Base-by-base conservation (phyloP, 2,329 filamentous ascomycete genomes). In the Verticillium tricorpus region DNA sequence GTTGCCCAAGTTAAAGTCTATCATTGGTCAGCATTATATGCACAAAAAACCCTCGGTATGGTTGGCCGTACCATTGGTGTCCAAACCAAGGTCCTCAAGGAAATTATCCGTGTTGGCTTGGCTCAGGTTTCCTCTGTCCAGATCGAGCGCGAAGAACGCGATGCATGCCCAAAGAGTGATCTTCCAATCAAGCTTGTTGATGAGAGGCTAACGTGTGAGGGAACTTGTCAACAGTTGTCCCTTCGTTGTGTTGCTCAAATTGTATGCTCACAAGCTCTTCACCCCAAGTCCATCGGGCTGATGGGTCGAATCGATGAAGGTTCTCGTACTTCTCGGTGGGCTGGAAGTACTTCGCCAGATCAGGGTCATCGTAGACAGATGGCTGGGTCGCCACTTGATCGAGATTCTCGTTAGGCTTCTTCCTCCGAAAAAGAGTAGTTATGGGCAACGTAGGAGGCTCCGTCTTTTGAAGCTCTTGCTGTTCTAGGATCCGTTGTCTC, bases 121-220 rank as follows among this genome's bases (percentile, higher is more conserved):
- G 1, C 67, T 58, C n/a, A 83, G 69, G 64, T 82, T 83, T 4
- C 77, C 76, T 0, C 80, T 72, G 59, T 82, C 80, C 0, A 84
- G 72, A 58, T 85, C 79, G 2, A 85, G 70, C 0, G 80, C 79
- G 61, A 84, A 81, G 71, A 84, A 83, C 74, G 82, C 82, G 22
- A 84, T 67, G 64, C 82, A 85, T 0, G 80, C 78, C 77, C 80
- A 85, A 0, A 75, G 67, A 59, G 77, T 81, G 40, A 85, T 82
- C 22, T 74, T 75, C 63, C 76, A 77, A 63, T 85, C 82, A 52
- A 84, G 79, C 74, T 83, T 75, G 56, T 68, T 66, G 15, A 74
- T 63, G 1, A 75, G 58, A 31, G 39, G 58, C 57, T 58, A 15
- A 3, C 14, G 1, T 5, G 2, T 17, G 5, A 4, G 15, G 15